Evolutionary conservation across 139 green algal genomes (phyloP).

Genomic region (Chlamydomonas eustigma): DNA sequence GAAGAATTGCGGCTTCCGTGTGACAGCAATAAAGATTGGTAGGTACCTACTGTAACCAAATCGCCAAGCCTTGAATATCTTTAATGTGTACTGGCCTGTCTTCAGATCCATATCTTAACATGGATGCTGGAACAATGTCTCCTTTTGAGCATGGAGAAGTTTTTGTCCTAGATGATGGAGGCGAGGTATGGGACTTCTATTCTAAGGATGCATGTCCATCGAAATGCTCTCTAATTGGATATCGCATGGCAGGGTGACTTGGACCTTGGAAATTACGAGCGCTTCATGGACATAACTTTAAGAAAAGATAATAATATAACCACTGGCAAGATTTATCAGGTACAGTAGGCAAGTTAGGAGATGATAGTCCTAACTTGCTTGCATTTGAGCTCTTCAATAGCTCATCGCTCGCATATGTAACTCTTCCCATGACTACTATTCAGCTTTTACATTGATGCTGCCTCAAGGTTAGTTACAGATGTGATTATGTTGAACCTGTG

Average conservation of each 20-base stretch:
- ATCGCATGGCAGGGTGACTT: conserved; percentile 94
- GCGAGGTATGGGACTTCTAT: conserved; percentile 71
- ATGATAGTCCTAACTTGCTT: too few relatives aligned
- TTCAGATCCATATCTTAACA: conserved; percentile 98
- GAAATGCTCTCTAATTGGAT: too few relatives aligned
- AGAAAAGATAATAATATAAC: conserved; percentile 97
- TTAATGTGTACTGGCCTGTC: neutral
- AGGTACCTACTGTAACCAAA: neutral
- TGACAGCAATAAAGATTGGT: conserved; percentile 98
- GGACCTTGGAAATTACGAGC: conserved; percentile 99
- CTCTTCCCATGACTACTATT: too few relatives aligned
- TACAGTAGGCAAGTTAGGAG: conserved; percentile 16
- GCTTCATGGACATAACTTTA: conserved; percentile 96
- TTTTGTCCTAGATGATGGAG: conserved; percentile 97
- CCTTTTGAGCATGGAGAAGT: conserved; percentile 99
- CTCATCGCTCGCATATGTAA: too few relatives aligned
- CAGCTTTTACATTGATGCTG: neutral
- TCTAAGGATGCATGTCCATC: too few relatives aligned
- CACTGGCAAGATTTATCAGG: conserved; percentile 95
- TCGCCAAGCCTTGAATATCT: neutral
- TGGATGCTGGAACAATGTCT: conserved; percentile 98
- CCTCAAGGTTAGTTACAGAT: too few relatives aligned
- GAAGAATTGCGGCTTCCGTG: conserved; percentile 84
- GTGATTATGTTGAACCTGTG: too few relatives aligned
- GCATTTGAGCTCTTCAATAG: too few relatives aligned